Evolutionary conservation across 495 filamentous ascomycete species (phyloP).

Genomic region (Niebla homalea): DNA sequence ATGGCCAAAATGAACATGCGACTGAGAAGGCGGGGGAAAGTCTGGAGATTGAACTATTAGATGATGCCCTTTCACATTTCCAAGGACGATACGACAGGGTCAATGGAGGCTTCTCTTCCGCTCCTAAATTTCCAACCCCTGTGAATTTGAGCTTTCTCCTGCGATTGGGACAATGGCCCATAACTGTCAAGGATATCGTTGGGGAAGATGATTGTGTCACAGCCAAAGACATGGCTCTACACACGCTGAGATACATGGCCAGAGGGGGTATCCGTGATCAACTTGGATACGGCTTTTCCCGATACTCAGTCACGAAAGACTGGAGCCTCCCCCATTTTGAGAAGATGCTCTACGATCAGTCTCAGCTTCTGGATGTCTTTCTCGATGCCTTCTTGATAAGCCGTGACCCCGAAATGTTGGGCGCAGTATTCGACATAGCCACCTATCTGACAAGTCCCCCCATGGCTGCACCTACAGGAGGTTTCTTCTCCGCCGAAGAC

Average conservation of each 20-base stretch:
- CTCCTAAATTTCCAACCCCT: constrained; percentile 87
- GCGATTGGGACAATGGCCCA: constrained; percentile 57
- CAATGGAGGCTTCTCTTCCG: constrained; percentile 60
- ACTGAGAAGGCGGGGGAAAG: constrained; percentile 46
- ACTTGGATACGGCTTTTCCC: constrained; percentile 77
- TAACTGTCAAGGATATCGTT: constrained; percentile 67
- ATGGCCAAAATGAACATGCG: constrained; percentile 36
- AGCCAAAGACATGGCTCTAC: constrained; percentile 68
- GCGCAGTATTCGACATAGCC: constrained; percentile 68
- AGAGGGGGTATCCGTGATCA: constrained; percentile 86
- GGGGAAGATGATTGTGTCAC: constrained; percentile 64
- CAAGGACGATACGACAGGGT: constrained; percentile 60
- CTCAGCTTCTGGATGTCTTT: constrained; percentile 73
- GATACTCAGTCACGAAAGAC: constrained; percentile 80
- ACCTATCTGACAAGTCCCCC: constrained; percentile 65
- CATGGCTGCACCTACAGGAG: constrained; percentile 53
- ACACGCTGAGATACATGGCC: constrained; percentile 69
- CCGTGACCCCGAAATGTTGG: constrained; percentile 56
- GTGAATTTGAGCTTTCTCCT: constrained; percentile 74
- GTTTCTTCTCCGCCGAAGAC: constrained; percentile 82
- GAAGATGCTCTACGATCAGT: constrained; percentile 96
- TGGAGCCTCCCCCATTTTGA: constrained; percentile 95
- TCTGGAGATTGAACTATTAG: constrained; percentile 79
- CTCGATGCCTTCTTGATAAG: constrained; percentile 75
- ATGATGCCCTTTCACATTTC: constrained; percentile 78